Base-by-base conservation (phyloP, 352 stramenopile species). In the Globisporangium mamillatum region DNA sequence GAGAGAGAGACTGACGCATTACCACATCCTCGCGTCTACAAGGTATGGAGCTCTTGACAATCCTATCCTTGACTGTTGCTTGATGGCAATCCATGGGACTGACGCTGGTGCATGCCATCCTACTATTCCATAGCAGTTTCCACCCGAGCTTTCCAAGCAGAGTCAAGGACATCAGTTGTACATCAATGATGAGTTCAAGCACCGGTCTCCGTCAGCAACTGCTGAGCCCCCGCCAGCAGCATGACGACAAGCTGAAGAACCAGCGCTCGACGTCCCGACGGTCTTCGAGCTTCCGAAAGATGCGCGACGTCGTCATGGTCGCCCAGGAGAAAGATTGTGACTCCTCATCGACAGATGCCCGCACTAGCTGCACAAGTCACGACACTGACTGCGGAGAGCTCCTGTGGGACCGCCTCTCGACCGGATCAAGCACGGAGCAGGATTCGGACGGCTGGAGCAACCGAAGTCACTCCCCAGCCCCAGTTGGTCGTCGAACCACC, bases 381-480 rank as follows among this genome's bases (percentile, higher is more conserved):
- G 76, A 82, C 32, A 61, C 50, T 4, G 70, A 75, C 48, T 55
- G 44, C 29, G 70, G 44, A 9, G 63, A 68, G 53, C 38, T 68
- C 10, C 22, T 73, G 56, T 88, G 78, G 78, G 80, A 86, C 50
- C 77, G 81, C 32, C 68, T 81, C 48, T 82, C 74, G 38, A 80
- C 62, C 5, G 67, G 70, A 38, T 81, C 77, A 24, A 80, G 72
- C 56, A 76, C 46, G 36, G 76, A 74, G 59, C 77, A 71, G 46
- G 66, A 76, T 27, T 70, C 68, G 32, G 70, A 65, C 27, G 64
- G 55, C 64, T 70, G 67, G 65, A 64, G 60, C 61, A 53, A 59
- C 27, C 59, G 75, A 67, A 61, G 69, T 7, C 60, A 64, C 38
- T 72, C 66, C 18, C 55, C 66, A 44, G 60, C 66, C 18, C 55